phyloP scores from a whole-genome alignment of 1,139 yeast genomes.

The Pichia sp. region DNA sequence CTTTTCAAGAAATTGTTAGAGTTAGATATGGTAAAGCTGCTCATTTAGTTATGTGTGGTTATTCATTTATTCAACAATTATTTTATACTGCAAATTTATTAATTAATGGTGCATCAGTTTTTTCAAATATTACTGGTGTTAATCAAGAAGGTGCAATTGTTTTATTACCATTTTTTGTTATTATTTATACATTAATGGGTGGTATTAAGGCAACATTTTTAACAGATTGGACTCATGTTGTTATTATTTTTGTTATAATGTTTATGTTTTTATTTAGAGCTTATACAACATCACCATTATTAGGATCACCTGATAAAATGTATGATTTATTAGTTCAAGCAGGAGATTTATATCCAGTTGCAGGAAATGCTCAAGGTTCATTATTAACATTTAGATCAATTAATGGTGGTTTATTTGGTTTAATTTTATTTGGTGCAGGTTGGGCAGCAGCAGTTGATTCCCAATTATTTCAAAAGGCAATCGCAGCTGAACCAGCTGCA shows the following conservation, averaged over 20 bases:
- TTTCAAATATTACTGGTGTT: slow-evolving; percentile 36
- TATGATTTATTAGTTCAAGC: slow-evolving; percentile 37
- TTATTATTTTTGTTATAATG: slow-evolving; percentile 24
- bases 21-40: slow-evolving; percentile 40
- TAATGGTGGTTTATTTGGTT: slow-evolving; percentile 24
- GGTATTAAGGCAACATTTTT: slow-evolving; percentile 41
- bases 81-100: slow-evolving; percentile 31
- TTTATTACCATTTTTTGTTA: slow-evolving; percentile 40
- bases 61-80: slow-evolving; percentile 24
- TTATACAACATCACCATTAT: slow-evolving; percentile 35
- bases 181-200: slow-evolving; percentile 37
- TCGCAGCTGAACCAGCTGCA: slow-evolving; percentile 35
- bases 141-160: slow-evolving; percentile 36
- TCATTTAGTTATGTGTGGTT: slow-evolving; percentile 22
- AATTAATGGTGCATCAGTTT: slow-evolving; percentile 36
- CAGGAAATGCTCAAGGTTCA: slow-evolving; percentile 40
- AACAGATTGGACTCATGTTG: slow-evolving; percentile 28
- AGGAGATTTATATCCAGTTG: slow-evolving; percentile 30
- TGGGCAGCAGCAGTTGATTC: slow-evolving; percentile 26
- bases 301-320: slow-evolving; percentile 44
- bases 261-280: slow-evolving; percentile 36
- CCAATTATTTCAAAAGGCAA: slow-evolving; percentile 30
- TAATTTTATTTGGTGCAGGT: slow-evolving; percentile 22
- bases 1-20: slow-evolving; percentile 45
- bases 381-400: slow-evolving; percentile 38